Evolutionary conservation across 2,329 filamentous ascomycete species (phyloP).

Genomic region (Pseudogymnoascus sp.): DNA sequence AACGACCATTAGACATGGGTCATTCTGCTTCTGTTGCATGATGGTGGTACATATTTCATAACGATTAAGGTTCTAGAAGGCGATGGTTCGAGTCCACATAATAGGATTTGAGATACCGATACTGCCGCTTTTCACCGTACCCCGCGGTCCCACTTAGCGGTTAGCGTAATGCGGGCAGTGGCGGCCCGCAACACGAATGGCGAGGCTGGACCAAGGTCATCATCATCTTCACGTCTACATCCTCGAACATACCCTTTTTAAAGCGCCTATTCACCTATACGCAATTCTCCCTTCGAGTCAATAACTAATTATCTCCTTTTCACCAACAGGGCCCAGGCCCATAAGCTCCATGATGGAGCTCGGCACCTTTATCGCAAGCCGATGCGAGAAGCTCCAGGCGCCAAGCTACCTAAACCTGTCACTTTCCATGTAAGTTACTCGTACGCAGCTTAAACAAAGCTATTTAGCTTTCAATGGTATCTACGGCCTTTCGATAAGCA

Average conservation of each 20-base stretch:
- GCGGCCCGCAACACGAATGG: background rate
- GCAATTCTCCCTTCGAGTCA: background rate
- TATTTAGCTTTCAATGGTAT: background rate
- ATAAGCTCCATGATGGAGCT: conserved; percentile 17
- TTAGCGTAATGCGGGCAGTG: conserved; percentile 1
- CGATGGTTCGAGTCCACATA: background rate
- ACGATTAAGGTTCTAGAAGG: background rate
- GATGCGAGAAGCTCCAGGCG: conserved; percentile 43
- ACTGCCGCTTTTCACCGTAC: conserved; percentile 8
- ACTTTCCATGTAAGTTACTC: conserved; percentile 41
- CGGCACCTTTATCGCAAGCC: conserved; percentile 16
- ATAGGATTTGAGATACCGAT: background rate
- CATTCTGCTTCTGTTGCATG: background rate
- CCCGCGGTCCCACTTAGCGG: background rate
- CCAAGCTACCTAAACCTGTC: conserved; percentile 44
- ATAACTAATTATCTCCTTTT: background rate
- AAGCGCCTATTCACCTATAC: background rate
- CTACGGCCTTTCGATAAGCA: background rate
- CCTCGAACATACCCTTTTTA: background rate
- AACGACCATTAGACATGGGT: background rate
- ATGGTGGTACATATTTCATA: background rate
- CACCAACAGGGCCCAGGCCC: background rate
- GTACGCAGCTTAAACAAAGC: background rate
- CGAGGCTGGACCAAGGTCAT: background rate
- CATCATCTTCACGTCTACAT: background rate